These are phyloP conservation scores for Torulaspora globosa DNA, from an alignment of 1,139 yeast species.

Conservation along the genomic window DNA sequence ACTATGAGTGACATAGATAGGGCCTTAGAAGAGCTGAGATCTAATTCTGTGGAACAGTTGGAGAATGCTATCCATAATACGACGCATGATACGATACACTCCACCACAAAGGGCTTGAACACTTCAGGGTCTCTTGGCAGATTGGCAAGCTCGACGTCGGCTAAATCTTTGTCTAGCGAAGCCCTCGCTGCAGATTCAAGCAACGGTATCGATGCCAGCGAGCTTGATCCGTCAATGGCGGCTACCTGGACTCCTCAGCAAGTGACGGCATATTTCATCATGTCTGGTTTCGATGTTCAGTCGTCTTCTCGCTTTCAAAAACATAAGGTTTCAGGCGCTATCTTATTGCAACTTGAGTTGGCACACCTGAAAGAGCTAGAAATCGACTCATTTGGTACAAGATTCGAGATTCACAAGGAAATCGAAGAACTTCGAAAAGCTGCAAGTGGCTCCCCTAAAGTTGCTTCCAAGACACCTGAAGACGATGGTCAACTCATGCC, in stretches of 20 bases:
- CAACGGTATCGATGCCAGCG: conserved; percentile 14
- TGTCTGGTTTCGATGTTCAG: conserved; percentile 66
- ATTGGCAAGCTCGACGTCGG: conserved; percentile 5
- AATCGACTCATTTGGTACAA: conserved; percentile 87
- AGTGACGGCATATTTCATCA: conserved; percentile 71
- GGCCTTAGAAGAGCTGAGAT: conserved; percentile 69
- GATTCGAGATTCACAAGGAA: conserved; percentile 87
- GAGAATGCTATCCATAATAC: conserved; percentile 6
- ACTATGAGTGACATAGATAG: conserved; percentile 80
- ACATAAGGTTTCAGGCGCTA: conserved; percentile 86
- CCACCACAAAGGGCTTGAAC: conserved; percentile 18
- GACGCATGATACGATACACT: conserved; percentile 18
- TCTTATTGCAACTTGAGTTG: conserved; percentile 78
- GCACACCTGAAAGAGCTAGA: conserved; percentile 86
- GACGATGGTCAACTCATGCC: conserved; percentile 30
- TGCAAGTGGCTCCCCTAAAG: background rate
- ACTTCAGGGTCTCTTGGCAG: conserved; percentile 9
- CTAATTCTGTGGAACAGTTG: conserved; percentile 26
- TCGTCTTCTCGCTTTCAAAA: conserved; percentile 75
- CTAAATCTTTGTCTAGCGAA: conserved; percentile 12
- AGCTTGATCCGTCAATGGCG: conserved; percentile 49
- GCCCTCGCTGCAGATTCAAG: conserved; percentile 7
- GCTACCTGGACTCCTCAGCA: conserved; percentile 80
- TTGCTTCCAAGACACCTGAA: background rate
- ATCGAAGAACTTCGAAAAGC: conserved; percentile 59